phyloP scores from a whole-genome alignment of 108 stramenopile genomes.

The Cyclostephanos invisitatus region DNA sequence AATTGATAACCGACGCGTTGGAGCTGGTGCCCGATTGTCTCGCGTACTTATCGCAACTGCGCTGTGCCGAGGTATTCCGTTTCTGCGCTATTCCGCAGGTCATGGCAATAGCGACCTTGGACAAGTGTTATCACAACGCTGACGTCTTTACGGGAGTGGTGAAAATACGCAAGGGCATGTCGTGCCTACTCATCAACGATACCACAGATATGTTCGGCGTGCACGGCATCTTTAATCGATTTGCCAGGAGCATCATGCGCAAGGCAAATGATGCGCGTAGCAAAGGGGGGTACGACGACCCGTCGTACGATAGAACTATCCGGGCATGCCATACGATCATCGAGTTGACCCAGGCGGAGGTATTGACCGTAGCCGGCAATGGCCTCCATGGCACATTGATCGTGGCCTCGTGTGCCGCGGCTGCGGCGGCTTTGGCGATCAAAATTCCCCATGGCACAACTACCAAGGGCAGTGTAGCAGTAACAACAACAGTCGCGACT shows the following conservation, averaged over 20 bases:
- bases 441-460: conserved; percentile 1
- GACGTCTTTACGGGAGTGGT: conserved; percentile 98
- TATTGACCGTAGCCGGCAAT: not conserved
- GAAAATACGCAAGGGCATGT: conserved; percentile 91
- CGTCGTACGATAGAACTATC: conserved; percentile 73
- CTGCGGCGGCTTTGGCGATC: conserved; percentile 15
- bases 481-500: not conserved
- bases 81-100: conserved; percentile 99
- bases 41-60: conserved; percentile 84
- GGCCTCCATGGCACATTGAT: not conserved
- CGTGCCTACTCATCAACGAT: conserved; percentile 74
- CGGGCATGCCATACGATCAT: conserved; percentile 49
- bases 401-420: conserved; percentile 4
- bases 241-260: conserved; percentile 56
- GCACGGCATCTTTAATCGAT: conserved; percentile 71
- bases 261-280: conserved; percentile 54
- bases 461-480: not conserved
- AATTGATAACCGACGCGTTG: conserved; percentile 96
- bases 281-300: conserved; percentile 64
- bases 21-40: conserved; percentile 94
- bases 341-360: conserved; percentile 1
- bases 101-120: conserved; percentile 99
- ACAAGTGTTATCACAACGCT: conserved; percentile 89
- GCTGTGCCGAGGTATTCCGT: conserved; percentile 89
- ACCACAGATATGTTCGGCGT: conserved; percentile 75